These are phyloP conservation scores for Teratosphaeria nubilosa DNA, from an alignment of 2,329 filamentous ascomycete genomes.

Conservation along the genomic window DNA sequence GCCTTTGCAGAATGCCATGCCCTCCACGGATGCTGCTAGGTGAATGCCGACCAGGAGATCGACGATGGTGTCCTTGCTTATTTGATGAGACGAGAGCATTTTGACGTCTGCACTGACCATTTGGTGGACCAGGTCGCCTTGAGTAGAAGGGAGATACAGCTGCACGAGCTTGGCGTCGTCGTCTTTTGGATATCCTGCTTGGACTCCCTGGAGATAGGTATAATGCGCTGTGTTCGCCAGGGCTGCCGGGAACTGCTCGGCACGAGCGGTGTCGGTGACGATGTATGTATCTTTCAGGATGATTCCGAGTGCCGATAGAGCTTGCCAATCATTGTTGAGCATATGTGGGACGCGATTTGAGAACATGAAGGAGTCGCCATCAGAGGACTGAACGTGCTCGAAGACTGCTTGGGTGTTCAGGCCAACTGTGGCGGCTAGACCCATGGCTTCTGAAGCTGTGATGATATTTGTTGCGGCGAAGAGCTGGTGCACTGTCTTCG, in stretches of 20 bases:
- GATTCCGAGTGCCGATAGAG: constrained; percentile 35
- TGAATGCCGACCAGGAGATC: constrained; percentile 38
- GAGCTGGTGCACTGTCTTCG: constrained; percentile 50
- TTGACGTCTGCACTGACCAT: constrained; percentile 28
- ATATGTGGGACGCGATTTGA: constrained; percentile 45
- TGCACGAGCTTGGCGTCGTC: constrained; percentile 49
- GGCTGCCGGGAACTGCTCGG: constrained; percentile 48
- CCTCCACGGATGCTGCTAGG: constrained; percentile 40
- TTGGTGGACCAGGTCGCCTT: constrained; percentile 23
- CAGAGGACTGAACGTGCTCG: constrained; percentile 36
- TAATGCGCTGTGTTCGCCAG: constrained; percentile 56
- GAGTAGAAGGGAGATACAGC: constrained; percentile 34
- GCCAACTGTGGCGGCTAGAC: constrained; percentile 44
- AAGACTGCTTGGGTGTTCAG: constrained; percentile 41
- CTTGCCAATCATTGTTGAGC: constrained; percentile 41
- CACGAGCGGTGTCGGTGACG: constrained; percentile 55
- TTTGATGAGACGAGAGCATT: constrained; percentile 24
- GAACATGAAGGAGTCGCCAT: constrained; percentile 45
- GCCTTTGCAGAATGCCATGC: constrained; percentile 36
- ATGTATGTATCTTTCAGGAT: constrained; percentile 47
- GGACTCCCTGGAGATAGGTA: constrained; percentile 50
- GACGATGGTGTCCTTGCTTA: constrained; percentile 27
- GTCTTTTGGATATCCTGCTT: constrained; percentile 45
- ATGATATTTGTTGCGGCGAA: constrained; percentile 50
- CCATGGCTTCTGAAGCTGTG: constrained; percentile 46